phyloP scores from a whole-genome alignment of 768 basidiomycete species.

The Dioszegia crocea region DNA sequence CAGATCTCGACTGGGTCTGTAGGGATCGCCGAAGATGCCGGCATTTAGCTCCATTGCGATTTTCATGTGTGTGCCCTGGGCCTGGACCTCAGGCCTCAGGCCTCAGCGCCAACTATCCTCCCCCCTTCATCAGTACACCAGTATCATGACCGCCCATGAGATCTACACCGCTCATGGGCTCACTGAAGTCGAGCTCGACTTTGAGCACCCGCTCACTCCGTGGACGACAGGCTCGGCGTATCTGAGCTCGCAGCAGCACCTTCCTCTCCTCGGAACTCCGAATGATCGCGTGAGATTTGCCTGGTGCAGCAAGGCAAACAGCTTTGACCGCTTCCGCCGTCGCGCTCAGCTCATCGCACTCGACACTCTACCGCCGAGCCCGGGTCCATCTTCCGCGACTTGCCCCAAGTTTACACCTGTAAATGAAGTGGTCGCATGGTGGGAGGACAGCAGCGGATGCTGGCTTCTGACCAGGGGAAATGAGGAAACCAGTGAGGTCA shows the following conservation, averaged over 20 bases:
- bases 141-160: not conserved
- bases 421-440: constrained; percentile 19
- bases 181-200: not conserved
- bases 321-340: constrained; percentile 12
- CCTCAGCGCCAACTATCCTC: too few relatives aligned
- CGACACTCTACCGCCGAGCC: constrained; percentile 4
- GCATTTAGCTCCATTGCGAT: too few relatives aligned
- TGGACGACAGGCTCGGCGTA: not conserved
- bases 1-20: too few relatives aligned
- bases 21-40: too few relatives aligned
- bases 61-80: too few relatives aligned
- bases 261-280: not conserved
- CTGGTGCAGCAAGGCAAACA: not conserved
- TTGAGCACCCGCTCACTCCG: not conserved
- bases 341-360: constrained; percentile 14
- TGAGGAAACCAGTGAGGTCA: not conserved
- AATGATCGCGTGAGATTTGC: not conserved
- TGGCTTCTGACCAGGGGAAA: constrained; percentile 15
- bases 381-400: not conserved
- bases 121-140: too few relatives aligned
- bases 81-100: too few relatives aligned
- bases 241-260: not conserved
- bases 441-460: constrained; percentile 24
- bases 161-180: not conserved
- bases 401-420: not conserved